phyloP scores from a whole-genome alignment of 345 rosid species.

The Luvunga scandens region DNA sequence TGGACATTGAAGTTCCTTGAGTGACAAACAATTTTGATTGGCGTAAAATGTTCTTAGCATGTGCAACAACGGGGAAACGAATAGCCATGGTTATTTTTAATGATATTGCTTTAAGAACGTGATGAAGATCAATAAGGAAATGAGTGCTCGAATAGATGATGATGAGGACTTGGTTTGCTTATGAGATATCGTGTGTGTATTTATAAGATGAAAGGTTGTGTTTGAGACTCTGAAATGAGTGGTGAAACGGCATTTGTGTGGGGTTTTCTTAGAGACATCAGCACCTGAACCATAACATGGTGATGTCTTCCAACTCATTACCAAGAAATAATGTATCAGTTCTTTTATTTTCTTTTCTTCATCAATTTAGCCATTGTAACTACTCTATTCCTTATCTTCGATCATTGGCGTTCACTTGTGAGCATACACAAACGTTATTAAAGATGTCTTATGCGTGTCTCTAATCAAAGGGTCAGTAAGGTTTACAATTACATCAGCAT shows the following conservation, averaged over 20 bases:
- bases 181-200: no score
- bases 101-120: no score
- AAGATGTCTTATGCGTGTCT: not conserved
- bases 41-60: no score
- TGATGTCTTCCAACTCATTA: slow-evolving; percentile 5
- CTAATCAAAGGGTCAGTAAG: not conserved
- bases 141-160: no score
- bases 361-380: not conserved
- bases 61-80: no score
- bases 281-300: slow-evolving; percentile 15
- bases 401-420: not conserved
- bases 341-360: no score
- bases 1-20: no score
- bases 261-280: not conserved
- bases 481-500: not conserved
- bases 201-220: no score
- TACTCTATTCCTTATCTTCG: not conserved
- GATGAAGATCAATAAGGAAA: no score
- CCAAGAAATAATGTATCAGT: not conserved
- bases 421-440: not conserved
- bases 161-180: no score
- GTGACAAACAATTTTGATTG: no score
- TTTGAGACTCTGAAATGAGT: not conserved
- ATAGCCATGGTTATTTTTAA: no score
- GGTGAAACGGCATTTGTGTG: not conserved